These are phyloP conservation scores for Xylaria sp. DNA, from an alignment of 2,329 filamentous ascomycete genomes.

Conservation along the genomic window DNA sequence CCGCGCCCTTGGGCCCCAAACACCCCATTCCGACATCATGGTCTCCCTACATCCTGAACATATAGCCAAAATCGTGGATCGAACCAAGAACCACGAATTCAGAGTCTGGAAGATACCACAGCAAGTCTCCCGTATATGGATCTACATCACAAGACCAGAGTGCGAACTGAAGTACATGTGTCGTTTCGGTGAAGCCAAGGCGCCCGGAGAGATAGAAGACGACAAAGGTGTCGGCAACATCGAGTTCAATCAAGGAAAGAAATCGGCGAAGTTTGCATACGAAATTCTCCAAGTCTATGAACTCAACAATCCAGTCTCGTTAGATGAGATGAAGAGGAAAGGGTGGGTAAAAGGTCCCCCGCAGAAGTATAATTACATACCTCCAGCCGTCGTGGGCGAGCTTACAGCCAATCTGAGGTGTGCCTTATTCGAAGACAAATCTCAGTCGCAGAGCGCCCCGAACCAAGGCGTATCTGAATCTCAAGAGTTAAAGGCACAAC, in stretches of 20 bases:
- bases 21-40: constrained; percentile 56
- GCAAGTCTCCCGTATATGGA: constrained; percentile 69
- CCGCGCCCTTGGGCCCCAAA: constrained; percentile 52
- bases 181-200: constrained; percentile 58
- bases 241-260: constrained; percentile 59
- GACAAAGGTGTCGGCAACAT: constrained; percentile 60
- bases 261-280: constrained; percentile 59
- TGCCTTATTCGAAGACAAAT: constrained; percentile 57
- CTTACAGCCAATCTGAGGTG: constrained; percentile 67
- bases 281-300: constrained; percentile 68
- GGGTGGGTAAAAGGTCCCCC: constrained; percentile 64
- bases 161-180: constrained; percentile 69
- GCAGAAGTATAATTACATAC: constrained; percentile 63
- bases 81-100: constrained; percentile 65
- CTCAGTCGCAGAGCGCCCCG: constrained; percentile 34
- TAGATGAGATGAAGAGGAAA: constrained; percentile 62
- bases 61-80: constrained; percentile 60
- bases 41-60: constrained; percentile 67
- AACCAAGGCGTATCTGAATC: constrained; percentile 54
- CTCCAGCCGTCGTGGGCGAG: constrained; percentile 66
- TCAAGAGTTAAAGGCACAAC: constrained; percentile 63
- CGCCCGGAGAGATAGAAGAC: constrained; percentile 59
- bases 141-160: constrained; percentile 62
- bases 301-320: constrained; percentile 67
- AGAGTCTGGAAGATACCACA: constrained; percentile 65